phyloP scores from a whole-genome alignment of 2,329 filamentous ascomycete species.

The Paecilomyces variotii region DNA sequence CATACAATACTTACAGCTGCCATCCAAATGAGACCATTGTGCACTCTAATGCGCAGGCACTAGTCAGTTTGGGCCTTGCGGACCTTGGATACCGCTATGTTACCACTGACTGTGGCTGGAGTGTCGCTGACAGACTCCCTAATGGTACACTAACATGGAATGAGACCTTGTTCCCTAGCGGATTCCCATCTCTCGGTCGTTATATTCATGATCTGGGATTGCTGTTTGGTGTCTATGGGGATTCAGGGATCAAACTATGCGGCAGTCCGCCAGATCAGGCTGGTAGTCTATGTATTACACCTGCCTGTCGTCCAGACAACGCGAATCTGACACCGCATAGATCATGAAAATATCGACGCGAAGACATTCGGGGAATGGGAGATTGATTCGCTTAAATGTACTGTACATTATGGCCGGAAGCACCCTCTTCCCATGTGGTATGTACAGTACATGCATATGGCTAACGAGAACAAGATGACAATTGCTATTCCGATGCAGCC shows the following conservation, averaged over 20 bases:
- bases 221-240: slow-evolving; percentile 39
- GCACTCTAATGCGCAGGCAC: slow-evolving; percentile 44
- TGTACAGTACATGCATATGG: too few relatives aligned
- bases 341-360: slow-evolving; percentile 39
- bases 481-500: slow-evolving; percentile 40
- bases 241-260: slow-evolving; percentile 36
- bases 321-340: slow-evolving; percentile 9
- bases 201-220: slow-evolving; percentile 34
- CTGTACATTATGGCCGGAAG: too few relatives aligned
- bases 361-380: slow-evolving; percentile 26
- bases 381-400: slow-evolving; percentile 45
- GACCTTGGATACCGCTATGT: slow-evolving; percentile 50
- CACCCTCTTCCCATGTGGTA: too few relatives aligned
- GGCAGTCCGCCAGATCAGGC: slow-evolving; percentile 21
- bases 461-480: slow-evolving; percentile 33
- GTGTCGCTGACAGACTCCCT: slow-evolving; percentile 23
- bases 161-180: slow-evolving; percentile 32
- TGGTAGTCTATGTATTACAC: slow-evolving; percentile 26
- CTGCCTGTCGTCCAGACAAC: too few relatives aligned
- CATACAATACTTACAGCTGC: slow-evolving; percentile 51
- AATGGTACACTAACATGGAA: slow-evolving; percentile 38
- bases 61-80: slow-evolving; percentile 45
- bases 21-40: slow-evolving; percentile 42
- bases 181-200: slow-evolving; percentile 32
- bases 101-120: slow-evolving; percentile 55